Evolutionary conservation across 1,284 basidiomycete species (phyloP).

Genomic region (Spongispora temasekensis): DNA sequence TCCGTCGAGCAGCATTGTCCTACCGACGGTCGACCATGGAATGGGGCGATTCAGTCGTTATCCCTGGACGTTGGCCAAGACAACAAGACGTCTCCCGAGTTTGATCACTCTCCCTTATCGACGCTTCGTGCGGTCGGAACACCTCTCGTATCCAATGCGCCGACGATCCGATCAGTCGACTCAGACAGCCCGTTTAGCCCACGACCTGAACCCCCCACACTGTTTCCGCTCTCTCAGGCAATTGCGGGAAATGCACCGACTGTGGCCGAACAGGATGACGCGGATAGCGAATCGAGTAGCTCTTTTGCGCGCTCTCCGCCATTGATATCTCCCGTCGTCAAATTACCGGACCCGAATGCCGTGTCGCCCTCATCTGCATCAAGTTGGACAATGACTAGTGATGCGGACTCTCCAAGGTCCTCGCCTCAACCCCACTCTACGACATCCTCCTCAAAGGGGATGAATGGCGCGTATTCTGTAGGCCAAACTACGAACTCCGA

Average conservation of each 20-base stretch:
- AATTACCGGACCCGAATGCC: constrained; percentile 27
- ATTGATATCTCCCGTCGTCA: constrained; percentile 33
- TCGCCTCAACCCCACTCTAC: constrained; percentile 10
- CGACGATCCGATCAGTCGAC: constrained; percentile 15
- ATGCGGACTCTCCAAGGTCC: constrained; percentile 21
- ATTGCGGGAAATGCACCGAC: constrained; percentile 2
- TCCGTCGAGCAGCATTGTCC: constrained; percentile 34
- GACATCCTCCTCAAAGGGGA: constrained; percentile 13
- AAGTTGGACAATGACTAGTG: constrained; percentile 35
- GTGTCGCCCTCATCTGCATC: constrained; percentile 30
- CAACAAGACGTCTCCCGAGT: constrained; percentile 19
- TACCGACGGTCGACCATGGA: constrained; percentile 21
- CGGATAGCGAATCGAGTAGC: constrained; percentile 21
- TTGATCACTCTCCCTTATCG: constrained; percentile 36
- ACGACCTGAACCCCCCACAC: constrained; percentile 23
- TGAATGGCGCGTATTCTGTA: constrained; percentile 8
- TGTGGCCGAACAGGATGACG: constrained; percentile 14
- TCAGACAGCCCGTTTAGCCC: constrained; percentile 34
- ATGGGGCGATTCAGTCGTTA: constrained; percentile 9
- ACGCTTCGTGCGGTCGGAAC: constrained; percentile 35
- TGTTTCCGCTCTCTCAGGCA: constrained; percentile 25
- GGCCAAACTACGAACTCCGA: constrained; percentile 13
- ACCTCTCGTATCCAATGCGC: constrained; percentile 21
- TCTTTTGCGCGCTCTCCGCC: constrained; percentile 32
- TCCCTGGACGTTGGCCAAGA: constrained; percentile 12